Percentiles rank a stretch among this genome's conserved stretches.
These are phyloP conservation scores for Aspergillus sp. DNA, from an alignment of 2,329 filamentous ascomycete genomes.

Conservation along the genomic window DNA sequence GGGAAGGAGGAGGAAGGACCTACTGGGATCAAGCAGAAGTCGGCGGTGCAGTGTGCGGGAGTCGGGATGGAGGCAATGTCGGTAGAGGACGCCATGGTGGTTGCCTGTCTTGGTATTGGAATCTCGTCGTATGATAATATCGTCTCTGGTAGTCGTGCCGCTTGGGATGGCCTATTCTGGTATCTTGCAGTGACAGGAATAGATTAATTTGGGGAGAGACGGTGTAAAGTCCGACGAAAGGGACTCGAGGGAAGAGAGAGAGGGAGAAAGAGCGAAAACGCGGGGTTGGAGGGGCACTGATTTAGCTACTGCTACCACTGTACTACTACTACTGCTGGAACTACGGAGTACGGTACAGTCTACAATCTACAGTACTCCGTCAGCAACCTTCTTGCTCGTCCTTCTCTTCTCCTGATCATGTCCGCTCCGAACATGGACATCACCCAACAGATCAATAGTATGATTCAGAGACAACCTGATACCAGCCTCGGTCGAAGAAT, in stretches of 20 bases:
- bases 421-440: neutral
- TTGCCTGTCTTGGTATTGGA: neutral
- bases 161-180: neutral
- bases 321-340: too few species aligned
- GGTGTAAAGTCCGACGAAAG: neutral
- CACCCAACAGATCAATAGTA: neutral
- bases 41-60: slow-evolving; percentile 74
- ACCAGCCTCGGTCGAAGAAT: neutral
- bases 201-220: neutral
- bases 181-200: neutral
- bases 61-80: slow-evolving; percentile 49
- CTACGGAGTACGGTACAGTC: too few species aligned
- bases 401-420: neutral
- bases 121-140: neutral
- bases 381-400: neutral
- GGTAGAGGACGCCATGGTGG: slow-evolving; percentile 18
- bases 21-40: slow-evolving; percentile 88
- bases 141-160: neutral
- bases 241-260: neutral
- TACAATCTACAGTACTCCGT: neutral
- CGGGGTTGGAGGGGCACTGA: neutral
- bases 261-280: neutral
- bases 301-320: too few species aligned
- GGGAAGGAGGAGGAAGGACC: slow-evolving; percentile 25
- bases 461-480: neutral